Base-by-base conservation (phyloP, 2,329 filamentous ascomycete species). In the Camptophora hylomeconis region DNA sequence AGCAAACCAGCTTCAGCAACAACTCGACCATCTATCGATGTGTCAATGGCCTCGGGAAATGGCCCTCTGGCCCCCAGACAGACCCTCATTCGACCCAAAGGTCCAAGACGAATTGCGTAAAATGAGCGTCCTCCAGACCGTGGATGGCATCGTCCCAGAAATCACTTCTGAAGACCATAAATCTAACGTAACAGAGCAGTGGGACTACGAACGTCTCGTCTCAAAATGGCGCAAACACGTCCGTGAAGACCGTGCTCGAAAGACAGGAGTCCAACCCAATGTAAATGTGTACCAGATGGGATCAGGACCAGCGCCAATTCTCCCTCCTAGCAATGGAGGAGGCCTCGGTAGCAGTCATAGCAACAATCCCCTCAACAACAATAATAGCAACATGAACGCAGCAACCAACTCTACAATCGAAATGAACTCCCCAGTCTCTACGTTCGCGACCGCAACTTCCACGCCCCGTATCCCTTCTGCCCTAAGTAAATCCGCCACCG, bases 31-130 rank as follows among this genome's bases (percentile, higher is more conserved):
- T 23, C 48, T 63, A 2, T 55, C 52, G 4, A 55, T 53, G 8
- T 62, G 58, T 36, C 60, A 63, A 36, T 61, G 57, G 57, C 60
- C 60, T 3, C 47, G 60, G 11, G 60, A 63, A 32, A 63, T 63
- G 37, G 56, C 58, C 1, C 45, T 61, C 12, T 63, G 61, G 38
- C 60, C 60, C 6, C 59, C 60, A 2, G 57, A 61, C 24, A 52
- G 50, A 3, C 48, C 3, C 51, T 58, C 15, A 33, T 63, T 22
- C 44, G 56, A 6, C 43, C 51, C 3, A 51, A 54, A 11, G 49
- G 56, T 10, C 47, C 52, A 5, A 44, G 53, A 20, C 54, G 59
- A 33, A 36, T 59, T 11, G 49, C 33, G 31, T 7, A 36, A 36
- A 19, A 34, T 37, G 20, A 23, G 39, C 10, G 33, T 37, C 8